Evolutionary conservation across 768 basidiomycete species (phyloP), one percentile per base, ranked within the genome.

Genomic region (Rhodotorula babjevae): DNA sequence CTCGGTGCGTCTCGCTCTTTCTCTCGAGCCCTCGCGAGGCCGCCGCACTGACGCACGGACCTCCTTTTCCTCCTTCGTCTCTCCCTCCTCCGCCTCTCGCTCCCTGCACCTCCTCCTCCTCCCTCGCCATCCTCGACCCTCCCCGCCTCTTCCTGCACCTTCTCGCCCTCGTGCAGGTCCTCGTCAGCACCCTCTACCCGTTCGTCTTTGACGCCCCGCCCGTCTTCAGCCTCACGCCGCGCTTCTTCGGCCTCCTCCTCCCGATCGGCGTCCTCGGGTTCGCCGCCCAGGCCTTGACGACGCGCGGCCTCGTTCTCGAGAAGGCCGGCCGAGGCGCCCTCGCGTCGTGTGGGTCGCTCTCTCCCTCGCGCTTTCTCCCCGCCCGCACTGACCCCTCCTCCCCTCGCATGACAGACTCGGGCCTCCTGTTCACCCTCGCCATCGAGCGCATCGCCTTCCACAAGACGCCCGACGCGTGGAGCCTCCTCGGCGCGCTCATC

Each of bases 391-490:
- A 16, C 40, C 33, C 31, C 42, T 14, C 5, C 36, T 12, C 15
- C 53, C 33, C 19, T 52, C 7, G 31, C 2, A 8, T 6, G 19
- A 27, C 65, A 76, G 69, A 71, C 61, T 56, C 73, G 15, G 63
- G 67, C 36, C 63, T 74, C 47, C 65, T 68, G 55, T 77, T 64
- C 69, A 87, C 89, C 0, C 82, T 85, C 5, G 78, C 87, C 25
- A 82, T 91, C 19, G 89, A 93, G 79, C 82, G 85, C 9, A 72
- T 88, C 55, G 84, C 89, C 76, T 90, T 92, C 80, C 83, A 86
- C 58, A 84, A 84, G 1, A 79, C 82, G 11, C 90, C 89, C 0
- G 85, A 88, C 2, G 73, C 83, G 3, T 81, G 89, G 42, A 89
- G 88, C 7, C 77, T 87, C 10, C 75, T 87, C 18, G 91, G 91